Base-by-base conservation (phyloP, 2,329 filamentous ascomycete genomes). In the Phaeomoniella chlamydospora region DNA sequence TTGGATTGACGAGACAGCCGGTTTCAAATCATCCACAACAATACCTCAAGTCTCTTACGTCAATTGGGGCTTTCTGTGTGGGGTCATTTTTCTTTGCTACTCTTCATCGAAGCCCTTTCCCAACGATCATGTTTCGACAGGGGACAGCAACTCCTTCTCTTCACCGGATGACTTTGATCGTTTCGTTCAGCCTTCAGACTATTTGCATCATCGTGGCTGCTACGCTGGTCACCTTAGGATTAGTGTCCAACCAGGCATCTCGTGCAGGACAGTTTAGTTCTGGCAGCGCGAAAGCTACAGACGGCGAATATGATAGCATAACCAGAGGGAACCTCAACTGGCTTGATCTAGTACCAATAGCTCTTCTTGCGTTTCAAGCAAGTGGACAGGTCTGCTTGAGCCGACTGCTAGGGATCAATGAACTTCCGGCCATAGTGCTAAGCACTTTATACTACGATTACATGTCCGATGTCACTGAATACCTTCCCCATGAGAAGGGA, bases 391-490 rank as follows among this genome's bases (percentile, higher is more conserved):
- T 64, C 41, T 53, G 57, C 2, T 54, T 58, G 13, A 62, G 56
- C 37, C 55, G 61, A 2, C 48, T 55, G 3, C 50, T 65, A 15
- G 51, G 53, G 0, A 57, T 57, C 41, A 57, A 58, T 33, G 61
- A 64, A 45, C 56, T 65, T 29, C 61, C 61, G 11, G 62, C 59
- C 5, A 60, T 62, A 12, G 61, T 64, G 4, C 43, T 65, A 43
- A 65, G 61, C 9, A 62, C 59, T 31, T 49, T 63, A 11, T 64
- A 63, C 40, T 62, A 61, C 43, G 61, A 65, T 40, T 55, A 63
- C 33, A 57, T 57, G 2, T 26, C 22, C 22, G 22, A 26, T 6
- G 22, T 26, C n/a, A 26, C 22, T 6, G 22, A 26, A n/a, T 9
- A 9, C 22, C n/a, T 26, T 6, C 22, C 22, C n/a, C 22, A 26